A percentile compares a stretch with the other conserved stretches of the same genome.
These are phyloP conservation scores for Plenodomus biglobosus DNA, from an alignment of 2,329 filamentous ascomycete species.

Conservation along the genomic window DNA sequence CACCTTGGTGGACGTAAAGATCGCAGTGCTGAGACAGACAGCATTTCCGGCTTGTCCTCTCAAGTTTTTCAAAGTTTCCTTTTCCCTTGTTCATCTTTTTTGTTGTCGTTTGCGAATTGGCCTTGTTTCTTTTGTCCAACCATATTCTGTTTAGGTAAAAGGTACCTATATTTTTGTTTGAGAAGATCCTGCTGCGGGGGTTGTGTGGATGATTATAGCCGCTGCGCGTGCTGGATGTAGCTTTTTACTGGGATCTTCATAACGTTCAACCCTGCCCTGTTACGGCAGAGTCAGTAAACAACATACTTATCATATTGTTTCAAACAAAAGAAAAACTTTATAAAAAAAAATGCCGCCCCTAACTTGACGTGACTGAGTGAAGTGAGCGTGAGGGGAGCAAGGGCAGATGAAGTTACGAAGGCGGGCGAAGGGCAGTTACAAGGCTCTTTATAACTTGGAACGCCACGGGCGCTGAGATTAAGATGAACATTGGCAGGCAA, in stretches of 20 bases:
- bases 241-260: slow-evolving; percentile 31
- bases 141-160: slow-evolving; percentile 21
- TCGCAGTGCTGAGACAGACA: slow-evolving; percentile 1
- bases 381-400: not conserved
- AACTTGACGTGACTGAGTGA: not conserved
- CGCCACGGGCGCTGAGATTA: slow-evolving; percentile 3
- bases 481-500: slow-evolving; percentile 2
- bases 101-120: slow-evolving; percentile 5
- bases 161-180: slow-evolving; percentile 13
- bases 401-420: not conserved
- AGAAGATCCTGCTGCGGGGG: slow-evolving; percentile 24
- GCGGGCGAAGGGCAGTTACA: not conserved
- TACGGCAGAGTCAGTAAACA: slow-evolving; percentile 31
- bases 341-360: not conserved
- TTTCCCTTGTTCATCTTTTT: slow-evolving; percentile 13
- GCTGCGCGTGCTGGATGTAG: slow-evolving; percentile 37
- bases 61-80: slow-evolving; percentile 14
- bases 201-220: slow-evolving; percentile 25
- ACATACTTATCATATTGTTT: slow-evolving; percentile 2
- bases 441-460: not conserved
- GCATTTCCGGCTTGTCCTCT: slow-evolving; percentile 15
- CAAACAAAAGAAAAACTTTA: not conserved
- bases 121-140: slow-evolving; percentile 20
- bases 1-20: slow-evolving; percentile 23
- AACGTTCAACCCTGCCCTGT: slow-evolving; percentile 14